These are phyloP conservation scores for Mycena indigotica DNA, from an alignment of 768 basidiomycete species.

Conservation along the genomic window DNA sequence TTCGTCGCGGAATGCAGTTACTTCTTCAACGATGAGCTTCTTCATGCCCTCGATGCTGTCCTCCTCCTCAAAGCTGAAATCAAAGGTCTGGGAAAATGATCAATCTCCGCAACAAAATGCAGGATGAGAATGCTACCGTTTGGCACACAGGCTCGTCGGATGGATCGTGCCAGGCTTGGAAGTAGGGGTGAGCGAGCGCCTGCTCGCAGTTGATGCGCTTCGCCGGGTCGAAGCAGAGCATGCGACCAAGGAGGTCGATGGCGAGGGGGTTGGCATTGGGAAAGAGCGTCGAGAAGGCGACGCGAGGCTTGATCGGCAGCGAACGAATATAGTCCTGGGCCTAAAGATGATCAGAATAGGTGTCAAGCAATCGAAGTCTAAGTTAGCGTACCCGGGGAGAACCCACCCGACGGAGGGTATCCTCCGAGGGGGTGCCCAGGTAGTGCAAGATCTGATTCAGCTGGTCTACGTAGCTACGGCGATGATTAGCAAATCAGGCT, in stretches of 20 bases:
- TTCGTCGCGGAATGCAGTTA: slow-evolving; percentile 83
- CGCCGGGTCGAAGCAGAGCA: slow-evolving; percentile 95
- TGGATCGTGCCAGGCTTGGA: slow-evolving; percentile 97
- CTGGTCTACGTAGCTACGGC: slow-evolving; percentile 89
- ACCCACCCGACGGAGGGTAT: slow-evolving; percentile 93
- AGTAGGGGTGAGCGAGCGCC: slow-evolving; percentile 92
- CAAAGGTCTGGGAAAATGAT: slow-evolving; percentile 69
- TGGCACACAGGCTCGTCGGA: slow-evolving; percentile 90
- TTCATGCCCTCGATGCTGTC: slow-evolving; percentile 98
- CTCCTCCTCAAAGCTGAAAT: slow-evolving; percentile 96
- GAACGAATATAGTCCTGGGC: slow-evolving; percentile 98
- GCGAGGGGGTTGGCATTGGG: slow-evolving; percentile 93
- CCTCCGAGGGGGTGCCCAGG: slow-evolving; percentile 96
- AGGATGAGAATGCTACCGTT: slow-evolving; percentile 45
- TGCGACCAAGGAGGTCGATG: slow-evolving; percentile 87
- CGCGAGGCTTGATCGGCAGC: slow-evolving; percentile 93
- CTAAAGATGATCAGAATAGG: slow-evolving; percentile 39
- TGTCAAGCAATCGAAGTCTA: background rate
- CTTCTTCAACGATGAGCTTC: slow-evolving; percentile 90
- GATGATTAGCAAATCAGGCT: slow-evolving; percentile 10
- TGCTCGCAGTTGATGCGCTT: slow-evolving; percentile 96
- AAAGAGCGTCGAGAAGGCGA: slow-evolving; percentile 89
- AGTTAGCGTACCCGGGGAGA: slow-evolving; percentile 79
- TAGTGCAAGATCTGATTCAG: slow-evolving; percentile 97
- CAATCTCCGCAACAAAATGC: background rate